Evolutionary conservation across 768 basidiomycete species (phyloP).

Genomic region (Clitopilus hobsonii): DNA sequence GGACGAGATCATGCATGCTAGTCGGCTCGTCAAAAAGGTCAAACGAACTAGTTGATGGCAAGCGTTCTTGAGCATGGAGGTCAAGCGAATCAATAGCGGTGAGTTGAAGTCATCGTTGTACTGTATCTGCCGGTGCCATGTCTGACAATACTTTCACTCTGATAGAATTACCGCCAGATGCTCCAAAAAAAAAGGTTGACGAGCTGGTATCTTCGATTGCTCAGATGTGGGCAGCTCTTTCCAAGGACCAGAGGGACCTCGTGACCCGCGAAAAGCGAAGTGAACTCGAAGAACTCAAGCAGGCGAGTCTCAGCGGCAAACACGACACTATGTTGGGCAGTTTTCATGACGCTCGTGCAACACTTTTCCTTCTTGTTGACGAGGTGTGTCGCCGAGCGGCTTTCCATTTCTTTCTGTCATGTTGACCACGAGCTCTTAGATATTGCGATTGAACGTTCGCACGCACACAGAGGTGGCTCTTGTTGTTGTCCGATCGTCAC

Average conservation of each 20-base stretch:
- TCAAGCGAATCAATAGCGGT: constrained; percentile 1
- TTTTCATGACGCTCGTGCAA: neutral
- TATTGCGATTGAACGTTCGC: neutral
- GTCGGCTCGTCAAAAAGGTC: neutral
- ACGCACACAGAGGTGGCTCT: neutral
- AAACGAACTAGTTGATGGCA: constrained; percentile 2
- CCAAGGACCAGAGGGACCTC: neutral
- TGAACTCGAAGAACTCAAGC: neutral
- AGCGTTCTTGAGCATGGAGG: constrained; percentile 3
- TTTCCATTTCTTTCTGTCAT: neutral
- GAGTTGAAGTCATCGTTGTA: neutral
- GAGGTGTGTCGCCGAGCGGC: neutral
- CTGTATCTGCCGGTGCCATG: neutral
- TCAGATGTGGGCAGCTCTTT: neutral
- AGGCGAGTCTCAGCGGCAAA: neutral
- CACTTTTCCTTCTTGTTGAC: neutral
- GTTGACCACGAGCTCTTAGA: too few relatives aligned
- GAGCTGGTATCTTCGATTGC: neutral
- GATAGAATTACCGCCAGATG: neutral
- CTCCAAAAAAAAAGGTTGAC: constrained; percentile 1
- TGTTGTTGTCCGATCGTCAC: neutral
- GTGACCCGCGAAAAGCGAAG: neutral
- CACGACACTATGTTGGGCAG: neutral
- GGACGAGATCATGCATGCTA: neutral
- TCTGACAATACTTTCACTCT: too few relatives aligned